These are phyloP conservation scores for Agaricus subrufescens DNA, from an alignment of 768 basidiomycete genomes.

Conservation along the genomic window DNA sequence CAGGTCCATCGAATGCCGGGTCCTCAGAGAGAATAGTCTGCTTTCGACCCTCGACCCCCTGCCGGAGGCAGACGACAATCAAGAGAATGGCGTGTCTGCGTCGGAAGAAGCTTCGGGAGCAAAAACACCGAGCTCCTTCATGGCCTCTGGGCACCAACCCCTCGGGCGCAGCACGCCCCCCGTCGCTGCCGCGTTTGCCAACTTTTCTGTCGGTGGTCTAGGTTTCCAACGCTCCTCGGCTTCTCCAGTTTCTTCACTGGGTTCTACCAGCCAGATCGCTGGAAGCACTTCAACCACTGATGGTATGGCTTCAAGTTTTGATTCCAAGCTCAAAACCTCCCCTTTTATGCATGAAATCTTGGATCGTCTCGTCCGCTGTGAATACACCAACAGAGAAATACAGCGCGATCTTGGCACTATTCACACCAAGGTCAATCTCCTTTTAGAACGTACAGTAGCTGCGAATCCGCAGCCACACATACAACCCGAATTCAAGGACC, in stretches of 20 bases:
- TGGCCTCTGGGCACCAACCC: conserved; percentile 32
- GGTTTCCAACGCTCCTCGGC: conserved; percentile 48
- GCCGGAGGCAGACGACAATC: conserved; percentile 48
- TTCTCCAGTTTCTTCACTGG: conserved; percentile 76
- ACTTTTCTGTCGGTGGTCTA: conserved; percentile 33
- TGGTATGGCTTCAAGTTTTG: conserved; percentile 49
- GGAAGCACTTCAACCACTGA: conserved; percentile 20
- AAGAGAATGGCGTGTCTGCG: conserved; percentile 17
- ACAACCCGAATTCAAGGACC: conserved; percentile 81
- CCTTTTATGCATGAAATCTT: conserved; percentile 73
- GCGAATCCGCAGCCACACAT: conserved; percentile 17
- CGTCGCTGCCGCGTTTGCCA: conserved; percentile 28
- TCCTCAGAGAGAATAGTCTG: conserved; percentile 43
- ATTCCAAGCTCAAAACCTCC: conserved; percentile 70
- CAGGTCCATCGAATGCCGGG: conserved; percentile 34
- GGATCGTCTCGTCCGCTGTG: conserved; percentile 69
- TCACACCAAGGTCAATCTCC: conserved; percentile 70
- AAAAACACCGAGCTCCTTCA: conserved; percentile 18
- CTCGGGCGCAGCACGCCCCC: conserved; percentile 40
- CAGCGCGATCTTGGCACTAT: conserved; percentile 72
- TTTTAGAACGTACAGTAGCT: conserved; percentile 63
- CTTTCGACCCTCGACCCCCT: conserved; percentile 47
- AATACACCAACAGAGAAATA: conserved; percentile 64
- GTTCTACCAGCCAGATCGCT: conserved; percentile 61
- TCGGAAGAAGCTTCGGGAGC: conserved; percentile 15